These are phyloP conservation scores for Dovyalis caffra DNA, from an alignment of 345 rosid genomes.

Conservation along the genomic window DNA sequence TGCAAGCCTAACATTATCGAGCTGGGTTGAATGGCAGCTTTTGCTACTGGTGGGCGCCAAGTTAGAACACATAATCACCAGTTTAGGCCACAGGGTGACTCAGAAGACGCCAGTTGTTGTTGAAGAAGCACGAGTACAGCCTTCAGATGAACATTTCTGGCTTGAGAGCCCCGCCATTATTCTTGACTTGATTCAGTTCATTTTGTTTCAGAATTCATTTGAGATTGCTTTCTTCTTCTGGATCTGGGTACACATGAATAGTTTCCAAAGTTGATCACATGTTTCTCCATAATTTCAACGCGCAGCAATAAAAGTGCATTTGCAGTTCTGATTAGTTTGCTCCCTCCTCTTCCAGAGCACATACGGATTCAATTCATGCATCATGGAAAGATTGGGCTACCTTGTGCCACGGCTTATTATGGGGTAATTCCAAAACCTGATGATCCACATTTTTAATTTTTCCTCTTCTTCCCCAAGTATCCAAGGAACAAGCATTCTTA, in stretches of 20 bases:
- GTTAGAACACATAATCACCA: slow-evolving; percentile 61
- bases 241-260: slow-evolving; percentile 21
- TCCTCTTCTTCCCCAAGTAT: neutral
- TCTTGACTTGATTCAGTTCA: slow-evolving; percentile 33
- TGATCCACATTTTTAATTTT: neutral
- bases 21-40: slow-evolving; percentile 41
- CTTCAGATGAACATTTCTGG: slow-evolving; percentile 59
- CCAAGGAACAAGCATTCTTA: neutral
- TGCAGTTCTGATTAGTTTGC: no score
- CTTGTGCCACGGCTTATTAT: slow-evolving; percentile 70
- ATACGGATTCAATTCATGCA: slow-evolving; percentile 82
- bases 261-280: no score
- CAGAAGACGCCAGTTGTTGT: slow-evolving; percentile 18
- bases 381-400: slow-evolving; percentile 62
- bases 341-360: slow-evolving; percentile 37
- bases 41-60: slow-evolving; percentile 79
- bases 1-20: neutral
- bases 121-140: slow-evolving; percentile 36
- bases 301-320: neutral
- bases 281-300: neutral
- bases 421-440: slow-evolving; percentile 45
- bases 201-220: slow-evolving; percentile 33
- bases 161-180: slow-evolving; percentile 17
- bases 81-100: slow-evolving; percentile 48
- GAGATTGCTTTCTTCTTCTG: slow-evolving; percentile 39